Percentiles rank a stretch among this genome's conserved stretches.
phyloP scores from a whole-genome alignment of 352 stramenopile species.

The Phytopythium montanum region DNA sequence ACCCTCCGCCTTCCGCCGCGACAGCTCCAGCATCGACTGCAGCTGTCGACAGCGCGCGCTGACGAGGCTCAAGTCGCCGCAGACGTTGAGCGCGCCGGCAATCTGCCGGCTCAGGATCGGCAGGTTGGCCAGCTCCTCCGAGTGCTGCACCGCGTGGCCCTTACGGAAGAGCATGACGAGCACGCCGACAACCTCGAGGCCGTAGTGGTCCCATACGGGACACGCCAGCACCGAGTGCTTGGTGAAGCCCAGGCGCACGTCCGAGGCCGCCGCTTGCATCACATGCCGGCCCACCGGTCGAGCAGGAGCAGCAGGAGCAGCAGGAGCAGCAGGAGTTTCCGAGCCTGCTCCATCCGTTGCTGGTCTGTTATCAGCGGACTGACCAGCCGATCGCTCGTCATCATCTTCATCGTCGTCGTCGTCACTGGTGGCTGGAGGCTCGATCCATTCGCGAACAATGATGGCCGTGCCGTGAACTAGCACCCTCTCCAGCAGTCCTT shows the following conservation, averaged over 20 bases:
- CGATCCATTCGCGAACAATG: slow-evolving; percentile 51
- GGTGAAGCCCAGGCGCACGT: slow-evolving; percentile 48
- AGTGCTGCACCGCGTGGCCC: slow-evolving; percentile 17
- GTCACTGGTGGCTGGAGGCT: neutral
- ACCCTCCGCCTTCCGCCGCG: slow-evolving; percentile 18
- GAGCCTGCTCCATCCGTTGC: neutral
- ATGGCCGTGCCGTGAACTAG: slow-evolving; percentile 39
- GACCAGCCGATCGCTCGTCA: neutral
- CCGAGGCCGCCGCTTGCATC: slow-evolving; percentile 31
- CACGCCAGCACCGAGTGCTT: slow-evolving; percentile 62
- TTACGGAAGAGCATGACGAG: slow-evolving; percentile 57
- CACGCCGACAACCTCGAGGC: slow-evolving; percentile 60
- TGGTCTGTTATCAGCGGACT: neutral
- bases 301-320: no score
- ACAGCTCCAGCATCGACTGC: slow-evolving; percentile 49
- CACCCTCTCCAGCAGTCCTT: slow-evolving; percentile 60
- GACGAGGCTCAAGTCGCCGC: slow-evolving; percentile 43
- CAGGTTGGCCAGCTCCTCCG: slow-evolving; percentile 49
- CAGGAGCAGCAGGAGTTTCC: neutral
- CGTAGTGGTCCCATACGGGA: slow-evolving; percentile 62
- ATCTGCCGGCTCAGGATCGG: slow-evolving; percentile 67
- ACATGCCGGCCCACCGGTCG: slow-evolving; percentile 23
- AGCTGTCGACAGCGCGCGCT: slow-evolving; percentile 38
- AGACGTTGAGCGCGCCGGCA: slow-evolving; percentile 66
- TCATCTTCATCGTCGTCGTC: slow-evolving; percentile 3